phyloP scores from a whole-genome alignment of 2,329 filamentous ascomycete species.

The Penicillium digitatum region DNA sequence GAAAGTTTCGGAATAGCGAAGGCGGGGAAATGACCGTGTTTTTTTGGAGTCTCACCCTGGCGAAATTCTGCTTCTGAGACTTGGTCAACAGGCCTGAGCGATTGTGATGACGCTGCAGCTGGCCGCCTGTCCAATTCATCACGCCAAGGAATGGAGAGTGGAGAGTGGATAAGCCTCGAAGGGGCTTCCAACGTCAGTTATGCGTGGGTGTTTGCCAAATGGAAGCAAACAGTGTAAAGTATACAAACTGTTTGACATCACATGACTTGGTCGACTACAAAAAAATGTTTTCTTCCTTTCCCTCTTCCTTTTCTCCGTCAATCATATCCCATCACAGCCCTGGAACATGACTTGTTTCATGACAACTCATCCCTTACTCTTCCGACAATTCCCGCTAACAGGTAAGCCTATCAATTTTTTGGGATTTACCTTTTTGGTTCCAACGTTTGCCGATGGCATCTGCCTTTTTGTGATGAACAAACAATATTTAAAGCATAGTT shows the following conservation, averaged over 20 bases:
- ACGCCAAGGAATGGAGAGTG: not conserved
- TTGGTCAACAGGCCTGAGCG: constrained; percentile 26
- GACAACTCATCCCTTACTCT: constrained; percentile 1
- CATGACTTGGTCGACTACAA: constrained; percentile 8
- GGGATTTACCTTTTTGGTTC: not conserved
- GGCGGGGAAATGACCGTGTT: constrained; percentile 14
- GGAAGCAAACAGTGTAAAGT: constrained; percentile 6
- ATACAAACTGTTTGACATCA: constrained; percentile 1
- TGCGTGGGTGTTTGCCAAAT: not conserved
- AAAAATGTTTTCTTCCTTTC: constrained; percentile 8
- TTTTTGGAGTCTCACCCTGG: constrained; percentile 26
- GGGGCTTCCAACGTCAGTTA: not conserved
- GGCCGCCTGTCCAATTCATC: constrained; percentile 48
- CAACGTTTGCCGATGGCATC: constrained; percentile 1
- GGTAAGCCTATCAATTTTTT: constrained; percentile 18
- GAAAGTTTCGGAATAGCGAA: constrained; percentile 11
- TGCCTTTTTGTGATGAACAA: constrained; percentile 36
- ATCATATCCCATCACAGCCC: not conserved
- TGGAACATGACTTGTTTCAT: constrained; percentile 3
- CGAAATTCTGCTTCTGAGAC: constrained; percentile 34
- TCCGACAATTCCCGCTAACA: constrained; percentile 8
- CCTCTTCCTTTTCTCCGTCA: constrained; percentile 4
- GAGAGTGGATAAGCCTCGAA: not conserved
- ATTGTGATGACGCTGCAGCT: constrained; percentile 40
- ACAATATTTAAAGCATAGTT: constrained; percentile 40